phyloP scores from a whole-genome alignment of 148 eudicot genomes.

The Chenopodium album region DNA sequence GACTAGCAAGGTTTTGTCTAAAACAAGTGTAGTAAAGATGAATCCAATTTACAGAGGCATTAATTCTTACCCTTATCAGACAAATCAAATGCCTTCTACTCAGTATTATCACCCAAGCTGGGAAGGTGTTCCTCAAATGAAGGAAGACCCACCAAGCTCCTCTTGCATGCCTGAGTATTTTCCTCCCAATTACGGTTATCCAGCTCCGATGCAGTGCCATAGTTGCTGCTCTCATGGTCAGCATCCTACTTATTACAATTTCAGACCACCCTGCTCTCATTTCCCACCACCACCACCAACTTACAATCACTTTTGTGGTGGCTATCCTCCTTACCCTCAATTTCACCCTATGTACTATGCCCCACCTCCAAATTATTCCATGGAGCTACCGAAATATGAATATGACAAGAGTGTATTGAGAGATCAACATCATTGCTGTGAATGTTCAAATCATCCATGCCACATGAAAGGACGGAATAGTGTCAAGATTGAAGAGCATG shows the following conservation, averaged over 20 bases:
- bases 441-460: constrained; percentile 42
- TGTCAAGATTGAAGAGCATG: constrained; percentile 53
- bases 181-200: constrained; percentile 42
- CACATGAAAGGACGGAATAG: constrained; percentile 37
- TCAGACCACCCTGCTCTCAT: constrained; percentile 47
- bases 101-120: constrained; percentile 35
- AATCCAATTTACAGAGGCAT: constrained; percentile 29
- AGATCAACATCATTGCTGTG: constrained; percentile 53
- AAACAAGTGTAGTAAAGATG: constrained; percentile 24
- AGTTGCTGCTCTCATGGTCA: constrained; percentile 44
- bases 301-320: constrained; percentile 31
- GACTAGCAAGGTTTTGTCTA: neutral
- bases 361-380: constrained; percentile 48
- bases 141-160: constrained; percentile 22
- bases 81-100: constrained; percentile 29
- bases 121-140: constrained; percentile 36
- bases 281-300: constrained; percentile 35
- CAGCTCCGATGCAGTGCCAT: constrained; percentile 39
- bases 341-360: constrained; percentile 35
- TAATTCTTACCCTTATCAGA: constrained; percentile 37
- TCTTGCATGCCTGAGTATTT: constrained; percentile 32
- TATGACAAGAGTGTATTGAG: constrained; percentile 39
- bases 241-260: constrained; percentile 34
- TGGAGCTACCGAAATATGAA: constrained; percentile 49
- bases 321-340: constrained; percentile 40